Conservation (phyloP, 2,329 filamentous ascomycete species). For the Orbilia brochopaga region DNA sequence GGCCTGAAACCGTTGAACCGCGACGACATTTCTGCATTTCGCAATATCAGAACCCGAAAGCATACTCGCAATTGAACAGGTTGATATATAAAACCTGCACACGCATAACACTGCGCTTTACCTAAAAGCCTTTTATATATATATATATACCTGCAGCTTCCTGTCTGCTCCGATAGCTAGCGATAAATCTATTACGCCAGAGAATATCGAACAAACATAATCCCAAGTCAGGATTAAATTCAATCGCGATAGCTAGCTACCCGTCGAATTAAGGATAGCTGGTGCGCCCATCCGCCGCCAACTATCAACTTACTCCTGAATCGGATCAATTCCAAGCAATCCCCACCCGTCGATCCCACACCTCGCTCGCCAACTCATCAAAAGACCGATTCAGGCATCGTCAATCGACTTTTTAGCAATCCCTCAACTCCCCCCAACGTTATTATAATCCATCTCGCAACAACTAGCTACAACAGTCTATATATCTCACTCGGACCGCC, state of each 20-base stretch:
- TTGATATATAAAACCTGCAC: no score
- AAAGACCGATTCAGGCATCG: no score
- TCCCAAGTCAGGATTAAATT: not conserved
- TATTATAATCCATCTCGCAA: no score
- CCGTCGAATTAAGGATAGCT: not conserved
- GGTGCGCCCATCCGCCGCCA: not conserved
- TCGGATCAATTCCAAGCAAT: not conserved
- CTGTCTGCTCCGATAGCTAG: not conserved
- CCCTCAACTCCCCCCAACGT: not conserved
- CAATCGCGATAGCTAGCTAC: not conserved
- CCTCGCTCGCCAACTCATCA: slow-evolving; percentile 1
- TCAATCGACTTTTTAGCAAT: not conserved
- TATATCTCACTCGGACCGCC: slow-evolving; percentile 21
- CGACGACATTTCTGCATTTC: slow-evolving; percentile 34
- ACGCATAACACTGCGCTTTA: no score
- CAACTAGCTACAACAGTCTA: slow-evolving; percentile 8
- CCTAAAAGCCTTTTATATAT: slow-evolving; percentile 3
- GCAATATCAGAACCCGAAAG: not conserved
- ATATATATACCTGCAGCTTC: slow-evolving; percentile 6
- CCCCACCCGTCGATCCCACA: slow-evolving; percentile 2
- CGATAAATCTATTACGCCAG: not conserved
- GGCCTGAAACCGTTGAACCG: slow-evolving; percentile 20
- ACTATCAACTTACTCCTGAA: not conserved
- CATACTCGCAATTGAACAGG: not conserved
- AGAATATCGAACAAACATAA: not conserved